phyloP scores from a whole-genome alignment of 805 yeast genomes.

The Yarrowia sp. region DNA sequence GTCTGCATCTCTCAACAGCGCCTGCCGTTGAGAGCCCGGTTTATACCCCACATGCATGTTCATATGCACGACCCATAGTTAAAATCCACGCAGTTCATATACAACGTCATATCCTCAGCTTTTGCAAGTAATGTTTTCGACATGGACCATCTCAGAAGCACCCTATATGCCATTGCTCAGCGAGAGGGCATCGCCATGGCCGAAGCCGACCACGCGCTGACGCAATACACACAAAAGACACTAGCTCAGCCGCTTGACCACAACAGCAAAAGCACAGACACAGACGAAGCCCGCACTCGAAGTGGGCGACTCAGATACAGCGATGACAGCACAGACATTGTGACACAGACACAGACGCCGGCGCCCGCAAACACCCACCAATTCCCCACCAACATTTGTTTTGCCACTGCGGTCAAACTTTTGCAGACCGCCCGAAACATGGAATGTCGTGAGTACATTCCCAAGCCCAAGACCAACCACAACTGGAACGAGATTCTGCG shows the following conservation, averaged over 20 bases:
- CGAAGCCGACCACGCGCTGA: conserved; percentile 4
- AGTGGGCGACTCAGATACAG: neutral
- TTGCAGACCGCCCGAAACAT: neutral
- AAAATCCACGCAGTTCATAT: neutral
- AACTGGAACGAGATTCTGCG: conserved; percentile 23
- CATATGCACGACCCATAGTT: neutral
- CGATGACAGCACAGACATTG: neutral
- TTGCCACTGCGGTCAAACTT: conserved; percentile 7
- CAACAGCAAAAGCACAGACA: too few relatives aligned
- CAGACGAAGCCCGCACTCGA: neutral
- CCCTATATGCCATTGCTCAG: conserved; percentile 13
- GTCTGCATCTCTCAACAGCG: neutral
- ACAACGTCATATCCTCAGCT: neutral
- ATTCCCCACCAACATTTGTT: conserved; percentile 9
- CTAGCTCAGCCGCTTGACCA: neutral
- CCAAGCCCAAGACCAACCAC: conserved; percentile 16
- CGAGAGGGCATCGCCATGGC: neutral
- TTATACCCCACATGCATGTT: conserved; percentile 5
- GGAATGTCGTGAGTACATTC: conserved; percentile 6
- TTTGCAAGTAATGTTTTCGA: neutral
- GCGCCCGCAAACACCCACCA: neutral
- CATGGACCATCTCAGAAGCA: conserved; percentile 5
- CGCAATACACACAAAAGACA: neutral
- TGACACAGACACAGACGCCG: neutral
- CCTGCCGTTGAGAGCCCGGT: neutral